Percentiles rank a stretch among this genome's conserved stretches.
These are phyloP conservation scores for Piloderma croceum DNA, from an alignment of 768 basidiomycete genomes.

Conservation along the genomic window DNA sequence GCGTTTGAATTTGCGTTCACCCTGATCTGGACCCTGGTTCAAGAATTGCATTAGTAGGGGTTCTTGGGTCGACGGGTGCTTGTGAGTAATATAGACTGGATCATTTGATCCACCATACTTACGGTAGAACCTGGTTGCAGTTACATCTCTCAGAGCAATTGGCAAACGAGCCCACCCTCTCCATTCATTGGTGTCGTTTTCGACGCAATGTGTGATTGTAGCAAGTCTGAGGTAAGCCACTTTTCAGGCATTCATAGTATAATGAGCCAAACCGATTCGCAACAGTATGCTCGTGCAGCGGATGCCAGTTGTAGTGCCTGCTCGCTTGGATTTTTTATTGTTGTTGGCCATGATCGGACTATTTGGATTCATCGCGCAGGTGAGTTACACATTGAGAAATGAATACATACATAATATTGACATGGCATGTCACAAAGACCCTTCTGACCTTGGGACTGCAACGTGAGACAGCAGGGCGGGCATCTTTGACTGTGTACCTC, in stretches of 20 bases:
- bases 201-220: conserved; percentile 45
- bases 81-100: conserved; percentile 66
- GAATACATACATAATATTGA: no score
- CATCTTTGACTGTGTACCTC: conserved; percentile 55
- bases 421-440: conserved; percentile 31
- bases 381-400: no score
- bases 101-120: background rate
- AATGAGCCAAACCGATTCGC: conserved; percentile 1
- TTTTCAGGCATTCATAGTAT: no score
- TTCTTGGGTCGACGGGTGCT: conserved; percentile 59
- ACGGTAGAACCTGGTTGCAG: conserved; percentile 15
- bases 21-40: no score
- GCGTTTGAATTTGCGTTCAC: no score
- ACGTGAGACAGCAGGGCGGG: conserved; percentile 59
- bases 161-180: conserved; percentile 72
- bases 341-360: conserved; percentile 47
- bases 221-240: no score
- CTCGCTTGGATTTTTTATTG: conserved; percentile 36
- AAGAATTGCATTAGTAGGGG: conserved; percentile 62
- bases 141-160: conserved; percentile 51
- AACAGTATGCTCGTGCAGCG: conserved; percentile 39
- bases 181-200: conserved; percentile 67
- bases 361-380: conserved; percentile 46
- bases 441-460: conserved; percentile 59
- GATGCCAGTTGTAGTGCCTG: conserved; percentile 42